Evolutionary conservation across 495 filamentous ascomycete genomes (phyloP), one percentile per base, ranked within the genome.

Genomic region (Talaromyces stipitatus): DNA sequence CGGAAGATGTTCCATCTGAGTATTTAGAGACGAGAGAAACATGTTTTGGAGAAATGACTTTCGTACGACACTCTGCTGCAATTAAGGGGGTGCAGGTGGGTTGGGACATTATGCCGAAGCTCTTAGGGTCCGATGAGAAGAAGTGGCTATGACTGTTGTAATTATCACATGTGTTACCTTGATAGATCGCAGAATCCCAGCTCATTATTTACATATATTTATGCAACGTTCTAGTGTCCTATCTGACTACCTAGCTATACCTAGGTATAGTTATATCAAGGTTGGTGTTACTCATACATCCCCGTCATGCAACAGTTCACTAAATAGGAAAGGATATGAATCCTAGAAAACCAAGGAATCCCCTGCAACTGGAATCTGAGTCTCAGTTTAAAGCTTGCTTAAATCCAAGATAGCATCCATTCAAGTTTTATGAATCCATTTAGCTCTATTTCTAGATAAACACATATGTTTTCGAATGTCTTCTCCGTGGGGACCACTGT

Each of bases 41-140:
- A 2, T 62, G 57, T 0, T 66, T 65, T 50, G 64, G 64, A n/a
- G 51, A 63, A 32, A 63, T 65, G 60, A 62, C 41, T 46, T 56
- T 61, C 5, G 46, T 69, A 11, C 45, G 54, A 27, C 66, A 63
- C 56, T 57, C 66, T 11, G 64, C 61, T 27, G 46, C 27, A 1
- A 62, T 69, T 22, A 50, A 66, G n/a, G 66, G 66, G 2, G 62
- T 62, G 14, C 20, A 56, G 26, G 56, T 65, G 53, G 64, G 64
- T n/a, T 69, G 64, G 60, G 64, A 69, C 38, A 46, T 63, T 20
- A 69, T 65, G 64, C 61, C 66, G 18, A 62, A 60, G 47, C 60
- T 59, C 4, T 32, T 66, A 50, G 64, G 64, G 10, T 59, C 62
- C 8, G 66, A 61, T 43, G 58, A 60, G 47, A 64, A 62, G 53